Evolutionary conservation across 73 alveolate genomes (phyloP).

Genomic region (Paramecium octaurelia): DNA sequence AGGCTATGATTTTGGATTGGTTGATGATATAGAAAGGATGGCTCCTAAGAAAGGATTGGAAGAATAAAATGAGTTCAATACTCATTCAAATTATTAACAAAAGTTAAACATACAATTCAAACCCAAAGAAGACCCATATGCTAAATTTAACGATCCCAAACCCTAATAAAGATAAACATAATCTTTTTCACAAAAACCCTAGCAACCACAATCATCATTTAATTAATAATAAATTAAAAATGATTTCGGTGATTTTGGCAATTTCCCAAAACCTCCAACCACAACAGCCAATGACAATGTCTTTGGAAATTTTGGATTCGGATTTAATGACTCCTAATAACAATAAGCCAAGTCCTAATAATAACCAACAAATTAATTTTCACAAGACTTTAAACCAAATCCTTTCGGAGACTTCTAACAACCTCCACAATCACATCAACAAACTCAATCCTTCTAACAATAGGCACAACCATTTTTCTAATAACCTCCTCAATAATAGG

Average conservation of each 20-base stretch:
- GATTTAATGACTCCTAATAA: background rate
- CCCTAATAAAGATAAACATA: background rate
- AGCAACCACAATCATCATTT: background rate
- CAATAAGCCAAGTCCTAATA: background rate
- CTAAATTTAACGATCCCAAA: background rate
- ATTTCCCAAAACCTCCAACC: background rate
- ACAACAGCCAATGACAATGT: background rate
- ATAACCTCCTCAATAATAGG: background rate
- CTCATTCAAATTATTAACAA: background rate
- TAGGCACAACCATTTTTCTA: background rate
- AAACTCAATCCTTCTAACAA: background rate
- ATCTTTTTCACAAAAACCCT: background rate
- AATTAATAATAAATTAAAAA: background rate
- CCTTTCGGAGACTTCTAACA: background rate
- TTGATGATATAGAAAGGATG: background rate
- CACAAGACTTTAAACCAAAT: background rate
- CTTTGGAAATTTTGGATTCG: background rate
- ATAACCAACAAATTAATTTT: background rate
- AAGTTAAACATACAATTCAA: background rate
- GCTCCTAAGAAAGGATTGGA: background rate
- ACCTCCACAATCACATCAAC: background rate
- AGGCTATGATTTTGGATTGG: constrained; percentile 22
- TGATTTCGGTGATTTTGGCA: constrained; percentile 6
- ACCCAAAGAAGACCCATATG: constrained; percentile 7
- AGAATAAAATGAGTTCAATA: background rate